phyloP scores from a whole-genome alignment of 495 filamentous ascomycete genomes.

The Talaromyces wortmannii region DNA sequence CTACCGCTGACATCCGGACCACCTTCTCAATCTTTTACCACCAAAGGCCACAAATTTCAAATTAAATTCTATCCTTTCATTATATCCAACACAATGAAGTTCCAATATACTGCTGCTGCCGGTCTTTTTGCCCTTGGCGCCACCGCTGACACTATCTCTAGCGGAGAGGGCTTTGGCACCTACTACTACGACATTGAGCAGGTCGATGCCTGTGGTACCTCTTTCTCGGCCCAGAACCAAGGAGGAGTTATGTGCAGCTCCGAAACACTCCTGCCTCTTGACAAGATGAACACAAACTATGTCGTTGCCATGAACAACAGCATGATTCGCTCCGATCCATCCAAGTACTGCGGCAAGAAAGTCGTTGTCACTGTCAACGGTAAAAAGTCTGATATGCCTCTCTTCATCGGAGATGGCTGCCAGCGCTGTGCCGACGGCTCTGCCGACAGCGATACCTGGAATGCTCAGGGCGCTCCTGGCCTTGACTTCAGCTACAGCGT shows the following conservation, averaged over 20 bases:
- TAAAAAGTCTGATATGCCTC: conserved; percentile 5
- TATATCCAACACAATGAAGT: conserved; percentile 3
- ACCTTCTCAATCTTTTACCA: not conserved
- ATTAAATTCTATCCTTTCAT: not conserved
- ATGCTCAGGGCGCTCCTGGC: conserved; percentile 7
- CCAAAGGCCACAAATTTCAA: not conserved
- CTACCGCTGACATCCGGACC: not conserved
- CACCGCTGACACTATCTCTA: not conserved
- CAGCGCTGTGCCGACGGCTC: conserved; percentile 7
- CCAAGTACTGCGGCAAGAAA: conserved; percentile 10
- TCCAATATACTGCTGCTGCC: conserved; percentile 1
- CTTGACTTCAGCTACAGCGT: conserved; percentile 11
- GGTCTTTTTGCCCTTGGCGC: conserved; percentile 1
- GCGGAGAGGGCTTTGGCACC: conserved; percentile 8
- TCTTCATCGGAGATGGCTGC: conserved; percentile 12
- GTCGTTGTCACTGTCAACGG: conserved; percentile 11
- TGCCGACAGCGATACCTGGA: conserved; percentile 3
- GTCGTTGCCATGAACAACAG: conserved; percentile 11
- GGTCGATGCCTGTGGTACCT: conserved; percentile 8
- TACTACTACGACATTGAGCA: conserved; percentile 12
- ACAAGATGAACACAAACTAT: conserved; percentile 10
- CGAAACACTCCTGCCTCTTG: conserved; percentile 3
- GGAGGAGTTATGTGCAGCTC: conserved; percentile 9
- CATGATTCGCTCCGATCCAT: conserved; percentile 3
- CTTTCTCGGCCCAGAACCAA: conserved; percentile 6